Evolutionary conservation across 495 filamentous ascomycete species (phyloP), one percentile per base, ranked within the genome.

Genomic region (Penicillium arizonense): DNA sequence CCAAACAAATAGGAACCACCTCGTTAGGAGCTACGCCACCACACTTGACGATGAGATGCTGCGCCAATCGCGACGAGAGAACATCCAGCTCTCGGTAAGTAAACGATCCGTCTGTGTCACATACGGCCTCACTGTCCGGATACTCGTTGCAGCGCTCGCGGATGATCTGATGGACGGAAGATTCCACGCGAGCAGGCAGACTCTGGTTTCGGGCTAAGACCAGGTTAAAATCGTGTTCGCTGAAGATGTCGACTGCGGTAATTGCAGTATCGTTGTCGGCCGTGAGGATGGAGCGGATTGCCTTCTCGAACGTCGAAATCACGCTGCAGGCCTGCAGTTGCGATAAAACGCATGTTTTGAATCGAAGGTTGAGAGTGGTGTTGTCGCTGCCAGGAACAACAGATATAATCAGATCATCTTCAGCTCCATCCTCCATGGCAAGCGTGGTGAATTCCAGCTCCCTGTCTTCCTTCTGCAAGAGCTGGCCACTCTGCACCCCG

Each of bases 1-100:
- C 70, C 44, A 77, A 75, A 47, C 67, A 76, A 9, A 76, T 30
- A 8, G 71, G 67, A 36, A 78, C 66, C n/a, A 75, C 33, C 6
- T 62, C 58, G 21, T 69, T 69, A 7, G 66, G 59, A 12, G 62
- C 62, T 24, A 39, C 72, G 47, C 56, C 70, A 56, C 16, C 5
- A 23, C 16, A 33, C 4, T 65, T 50, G 23, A 16, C 21, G 57
- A 46, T 3, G 6, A 52, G 13, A 66, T 70, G 24, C 75, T 33
- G 26, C 9, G 69, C 70, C 7, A 63, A 52, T 7, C 18, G 67
- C 3, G 20, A 11, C n/a, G 39, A 42, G 39, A 13, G 5, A 34
- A 24, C 6, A 14, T 81, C 71, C 13, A 83, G 65, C 28, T 82
- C 66, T 20, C 41, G 30, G 50, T 83, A 82, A 3, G 77, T 80